A percentile compares a stretch with the other conserved stretches of the same genome.
Evolutionary conservation across 2,329 filamentous ascomycete species (phyloP).

Genomic region (Pestalotiopsis sp.): DNA sequence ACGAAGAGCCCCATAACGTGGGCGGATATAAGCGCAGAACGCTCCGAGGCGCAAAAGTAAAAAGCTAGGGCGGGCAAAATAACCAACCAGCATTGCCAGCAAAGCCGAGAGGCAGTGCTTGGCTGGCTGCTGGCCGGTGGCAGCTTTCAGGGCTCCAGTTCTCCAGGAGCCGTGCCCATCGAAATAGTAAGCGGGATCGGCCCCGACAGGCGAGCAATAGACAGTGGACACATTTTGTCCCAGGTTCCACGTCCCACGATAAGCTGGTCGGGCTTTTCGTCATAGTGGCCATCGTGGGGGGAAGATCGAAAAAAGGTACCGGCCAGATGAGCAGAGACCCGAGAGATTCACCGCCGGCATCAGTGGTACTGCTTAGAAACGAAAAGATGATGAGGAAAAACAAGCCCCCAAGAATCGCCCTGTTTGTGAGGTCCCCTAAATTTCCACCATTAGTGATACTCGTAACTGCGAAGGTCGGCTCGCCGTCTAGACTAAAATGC

Average conservation of each 20-base stretch:
- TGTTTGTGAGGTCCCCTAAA: neutral
- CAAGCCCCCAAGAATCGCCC: neutral
- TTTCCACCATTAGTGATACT: neutral
- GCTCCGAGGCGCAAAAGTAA: neutral
- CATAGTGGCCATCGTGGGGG: neutral
- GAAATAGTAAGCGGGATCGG: slow-evolving; percentile 2
- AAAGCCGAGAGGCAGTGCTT: too few species aligned
- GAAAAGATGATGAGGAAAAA: neutral
- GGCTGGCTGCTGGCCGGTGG: too few species aligned
- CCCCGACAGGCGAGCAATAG: neutral
- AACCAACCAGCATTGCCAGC: too few species aligned
- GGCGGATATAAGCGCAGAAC: slow-evolving; percentile 2
- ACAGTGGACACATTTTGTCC: neutral
- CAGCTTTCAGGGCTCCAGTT: too few species aligned
- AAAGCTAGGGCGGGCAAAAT: neutral
- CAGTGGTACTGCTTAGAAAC: neutral
- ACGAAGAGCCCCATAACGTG: neutral
- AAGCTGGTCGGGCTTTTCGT: neutral
- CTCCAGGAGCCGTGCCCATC: neutral
- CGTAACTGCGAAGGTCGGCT: neutral
- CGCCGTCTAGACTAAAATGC: neutral
- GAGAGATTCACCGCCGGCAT: neutral
- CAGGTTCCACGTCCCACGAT: neutral
- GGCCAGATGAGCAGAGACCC: neutral
- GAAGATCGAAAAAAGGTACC: neutral